A percentile compares a stretch with the other conserved stretches of the same genome.
These are phyloP conservation scores for Volvariella surrecta DNA, from an alignment of 1,284 basidiomycete genomes.

Conservation along the genomic window DNA sequence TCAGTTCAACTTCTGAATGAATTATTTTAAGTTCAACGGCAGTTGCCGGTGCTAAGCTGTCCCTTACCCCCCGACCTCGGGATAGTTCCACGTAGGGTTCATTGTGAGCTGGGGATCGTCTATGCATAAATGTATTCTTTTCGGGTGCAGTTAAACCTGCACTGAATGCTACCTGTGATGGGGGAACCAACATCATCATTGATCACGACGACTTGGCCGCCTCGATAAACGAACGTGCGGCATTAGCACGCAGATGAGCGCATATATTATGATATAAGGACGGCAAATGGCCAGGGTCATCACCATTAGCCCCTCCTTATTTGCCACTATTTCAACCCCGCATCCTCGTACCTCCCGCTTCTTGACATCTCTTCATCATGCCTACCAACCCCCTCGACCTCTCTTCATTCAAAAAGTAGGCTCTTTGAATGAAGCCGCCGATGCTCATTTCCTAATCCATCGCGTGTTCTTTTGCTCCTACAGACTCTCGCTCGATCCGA, in stretches of 20 bases:
- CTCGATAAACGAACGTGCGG: too few relatives aligned
- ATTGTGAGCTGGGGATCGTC: conserved; percentile 3
- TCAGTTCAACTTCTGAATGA: background rate
- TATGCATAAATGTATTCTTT: too few relatives aligned
- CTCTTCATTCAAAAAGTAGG: conserved; percentile 61
- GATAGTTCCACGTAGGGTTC: conserved; percentile 6
- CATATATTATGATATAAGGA: too few relatives aligned
- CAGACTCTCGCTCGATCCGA: conserved; percentile 65
- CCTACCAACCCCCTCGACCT: conserved; percentile 69
- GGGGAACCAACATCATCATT: too few relatives aligned
- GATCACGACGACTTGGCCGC: too few relatives aligned
- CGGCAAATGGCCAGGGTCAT: too few relatives aligned
- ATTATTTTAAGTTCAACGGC: background rate
- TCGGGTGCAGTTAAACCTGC: too few relatives aligned
- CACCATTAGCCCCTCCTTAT: background rate
- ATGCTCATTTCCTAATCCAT: conserved; percentile 3
- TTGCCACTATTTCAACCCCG: conserved; percentile 1
- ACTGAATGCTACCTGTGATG: too few relatives aligned
- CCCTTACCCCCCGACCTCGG: too few relatives aligned
- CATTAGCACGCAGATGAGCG: too few relatives aligned
- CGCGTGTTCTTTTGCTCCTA: conserved; percentile 19
- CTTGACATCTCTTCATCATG: conserved; percentile 12
- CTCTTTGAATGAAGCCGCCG: background rate
- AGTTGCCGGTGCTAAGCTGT: background rate
- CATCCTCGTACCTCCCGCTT: background rate